Percentiles rank a stretch among this genome's conserved stretches.
These are phyloP conservation scores for Penicillium maclennaniae DNA, from an alignment of 495 filamentous ascomycete species.

Conservation along the genomic window DNA sequence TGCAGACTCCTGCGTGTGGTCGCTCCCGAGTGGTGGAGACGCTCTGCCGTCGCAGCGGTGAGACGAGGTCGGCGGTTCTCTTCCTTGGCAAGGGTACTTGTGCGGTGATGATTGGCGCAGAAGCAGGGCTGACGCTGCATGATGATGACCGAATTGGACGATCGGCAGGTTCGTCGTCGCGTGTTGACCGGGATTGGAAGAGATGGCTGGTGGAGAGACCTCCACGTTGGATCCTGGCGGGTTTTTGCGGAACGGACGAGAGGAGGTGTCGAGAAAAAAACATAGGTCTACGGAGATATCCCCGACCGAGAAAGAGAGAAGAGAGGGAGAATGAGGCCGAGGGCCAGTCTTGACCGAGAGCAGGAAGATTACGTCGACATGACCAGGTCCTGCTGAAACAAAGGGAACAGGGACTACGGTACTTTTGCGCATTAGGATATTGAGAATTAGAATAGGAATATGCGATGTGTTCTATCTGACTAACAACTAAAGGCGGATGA, in stretches of 20 bases:
- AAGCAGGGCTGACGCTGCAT: conserved; percentile 22
- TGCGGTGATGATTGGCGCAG: conserved; percentile 19
- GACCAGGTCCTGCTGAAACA: background rate
- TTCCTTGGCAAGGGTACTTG: conserved; percentile 16
- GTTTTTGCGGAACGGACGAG: conserved; percentile 3
- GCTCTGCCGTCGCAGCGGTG: conserved; percentile 28
- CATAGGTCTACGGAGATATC: no score
- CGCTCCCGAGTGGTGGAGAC: conserved; percentile 16
- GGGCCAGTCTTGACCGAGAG: no score
- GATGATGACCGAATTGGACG: conserved; percentile 26
- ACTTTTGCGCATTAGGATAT: no score
- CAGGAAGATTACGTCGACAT: background rate
- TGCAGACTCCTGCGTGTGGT: conserved; percentile 16
- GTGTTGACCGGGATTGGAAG: conserved; percentile 8
- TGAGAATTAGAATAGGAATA: no score
- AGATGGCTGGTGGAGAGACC: conserved; percentile 14
- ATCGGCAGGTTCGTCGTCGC: conserved; percentile 21
- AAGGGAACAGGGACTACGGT: background rate
- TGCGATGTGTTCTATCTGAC: no score
- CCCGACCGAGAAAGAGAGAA: no score
- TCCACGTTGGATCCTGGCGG: conserved; percentile 20
- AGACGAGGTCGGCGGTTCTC: conserved; percentile 22
- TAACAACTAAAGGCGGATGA: no score
- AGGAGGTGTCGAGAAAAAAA: no score
- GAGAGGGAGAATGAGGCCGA: no score